Conservation (phyloP, 495 filamentous ascomycete genomes). For the Patellaria atrata region DNA sequence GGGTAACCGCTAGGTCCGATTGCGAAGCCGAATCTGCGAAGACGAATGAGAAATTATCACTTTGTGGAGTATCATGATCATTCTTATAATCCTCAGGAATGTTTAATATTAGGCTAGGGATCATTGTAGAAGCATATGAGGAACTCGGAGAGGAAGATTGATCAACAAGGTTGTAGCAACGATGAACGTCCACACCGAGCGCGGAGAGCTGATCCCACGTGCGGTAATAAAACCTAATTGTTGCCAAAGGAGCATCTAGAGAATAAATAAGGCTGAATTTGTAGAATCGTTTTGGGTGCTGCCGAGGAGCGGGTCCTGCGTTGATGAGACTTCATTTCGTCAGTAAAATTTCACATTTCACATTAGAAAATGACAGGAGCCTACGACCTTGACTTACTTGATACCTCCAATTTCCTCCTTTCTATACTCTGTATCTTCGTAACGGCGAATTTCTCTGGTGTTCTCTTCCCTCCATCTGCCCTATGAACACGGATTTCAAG, state of each 20-base stretch:
- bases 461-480: slow-evolving; percentile 24
- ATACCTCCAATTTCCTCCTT: slow-evolving; percentile 6
- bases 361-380: neutral
- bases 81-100: no score
- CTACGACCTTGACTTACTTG: slow-evolving; percentile 9
- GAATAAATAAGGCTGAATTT: slow-evolving; percentile 31
- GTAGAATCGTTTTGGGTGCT: slow-evolving; percentile 29
- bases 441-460: slow-evolving; percentile 15
- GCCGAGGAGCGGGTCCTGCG: slow-evolving; percentile 19
- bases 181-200: no score
- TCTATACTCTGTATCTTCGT: slow-evolving; percentile 4
- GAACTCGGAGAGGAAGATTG: slow-evolving; percentile 1
- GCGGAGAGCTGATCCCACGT: slow-evolving; percentile 9
- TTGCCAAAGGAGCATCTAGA: slow-evolving; percentile 29
- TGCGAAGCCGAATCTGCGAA: no score
- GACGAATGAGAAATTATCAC: no score
- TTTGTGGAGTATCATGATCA: no score
- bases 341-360: neutral
- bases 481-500: slow-evolving; percentile 29
- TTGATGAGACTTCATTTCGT: slow-evolving; percentile 22
- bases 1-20: no score
- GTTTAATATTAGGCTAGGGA: no score
- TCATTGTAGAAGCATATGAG: no score
- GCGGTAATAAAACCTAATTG: slow-evolving; percentile 28
- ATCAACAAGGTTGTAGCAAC: no score